Conservation (phyloP, 768 basidiomycete genomes). For the Amanita exitialis region DNA sequence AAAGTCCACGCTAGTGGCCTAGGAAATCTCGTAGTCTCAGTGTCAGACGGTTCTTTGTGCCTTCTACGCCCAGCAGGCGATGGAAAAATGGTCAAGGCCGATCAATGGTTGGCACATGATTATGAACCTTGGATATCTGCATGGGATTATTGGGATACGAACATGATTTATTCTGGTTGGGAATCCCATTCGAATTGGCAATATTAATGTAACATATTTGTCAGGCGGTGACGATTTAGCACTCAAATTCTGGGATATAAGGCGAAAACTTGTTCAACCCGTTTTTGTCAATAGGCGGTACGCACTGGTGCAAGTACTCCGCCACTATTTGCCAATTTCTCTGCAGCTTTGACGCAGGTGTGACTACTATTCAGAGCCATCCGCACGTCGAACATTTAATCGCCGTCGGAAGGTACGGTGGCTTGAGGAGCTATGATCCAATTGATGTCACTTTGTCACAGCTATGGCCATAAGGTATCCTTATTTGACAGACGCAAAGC, state of each 20-base stretch:
- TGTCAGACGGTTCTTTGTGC: slow-evolving; percentile 72
- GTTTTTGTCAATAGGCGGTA: slow-evolving; percentile 68
- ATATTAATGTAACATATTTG: neutral
- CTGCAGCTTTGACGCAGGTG: slow-evolving; percentile 79
- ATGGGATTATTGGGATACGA: slow-evolving; percentile 82
- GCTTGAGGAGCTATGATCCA: neutral
- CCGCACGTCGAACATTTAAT: slow-evolving; percentile 71
- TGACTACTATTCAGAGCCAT: slow-evolving; percentile 84
- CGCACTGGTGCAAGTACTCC: neutral
- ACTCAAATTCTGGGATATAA: slow-evolving; percentile 86
- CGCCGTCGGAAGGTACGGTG: slow-evolving; percentile 77
- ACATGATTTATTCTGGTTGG: slow-evolving; percentile 77
- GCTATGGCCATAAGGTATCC: slow-evolving; percentile 76
- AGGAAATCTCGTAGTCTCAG: slow-evolving; percentile 65
- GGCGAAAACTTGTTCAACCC: slow-evolving; percentile 50
- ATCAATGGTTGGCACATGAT: slow-evolving; percentile 82
- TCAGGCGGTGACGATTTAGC: slow-evolving; percentile 89
- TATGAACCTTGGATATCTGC: slow-evolving; percentile 91
- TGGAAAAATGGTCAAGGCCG: slow-evolving; percentile 30
- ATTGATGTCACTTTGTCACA: slow-evolving; percentile 17
- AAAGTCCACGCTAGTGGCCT: slow-evolving; percentile 23
- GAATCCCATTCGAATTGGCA: neutral
- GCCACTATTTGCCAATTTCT: neutral
- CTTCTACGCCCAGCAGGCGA: slow-evolving; percentile 42
- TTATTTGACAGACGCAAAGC: slow-evolving; percentile 78